Evolutionary conservation across 73 alveolate species (phyloP).

Genomic region (Symbiodinium natans): DNA sequence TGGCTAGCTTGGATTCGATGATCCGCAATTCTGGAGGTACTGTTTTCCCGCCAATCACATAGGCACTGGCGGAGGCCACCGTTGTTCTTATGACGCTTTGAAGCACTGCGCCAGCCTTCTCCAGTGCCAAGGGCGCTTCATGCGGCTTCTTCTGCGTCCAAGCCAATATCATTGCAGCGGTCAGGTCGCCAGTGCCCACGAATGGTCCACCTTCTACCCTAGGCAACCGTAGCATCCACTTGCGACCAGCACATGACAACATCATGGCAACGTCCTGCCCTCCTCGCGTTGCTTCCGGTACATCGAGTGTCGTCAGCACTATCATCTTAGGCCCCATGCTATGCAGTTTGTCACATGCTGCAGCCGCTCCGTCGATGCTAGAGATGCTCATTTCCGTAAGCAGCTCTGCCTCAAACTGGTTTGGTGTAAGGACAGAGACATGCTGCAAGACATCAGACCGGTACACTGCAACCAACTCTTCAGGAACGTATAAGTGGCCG

Average conservation of each 20-base stretch:
- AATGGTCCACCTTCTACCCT: constrained; percentile 73
- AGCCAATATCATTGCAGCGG: constrained; percentile 90
- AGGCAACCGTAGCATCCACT: constrained; percentile 74
- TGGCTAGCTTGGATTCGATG: constrained; percentile 46
- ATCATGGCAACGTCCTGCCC: constrained; percentile 74
- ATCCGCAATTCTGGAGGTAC: constrained; percentile 81
- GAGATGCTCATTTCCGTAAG: constrained; percentile 24
- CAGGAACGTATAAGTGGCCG: constrained; percentile 75
- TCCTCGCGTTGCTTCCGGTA: constrained; percentile 51
- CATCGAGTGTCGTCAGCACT: constrained; percentile 81
- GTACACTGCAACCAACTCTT: constrained; percentile 78
- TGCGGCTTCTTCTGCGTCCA: constrained; percentile 42
- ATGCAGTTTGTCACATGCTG: constrained; percentile 74
- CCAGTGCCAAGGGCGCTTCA: constrained; percentile 66
- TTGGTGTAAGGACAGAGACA: constrained; percentile 67
- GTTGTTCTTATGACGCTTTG: constrained; percentile 77
- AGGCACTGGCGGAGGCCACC: constrained; percentile 32
- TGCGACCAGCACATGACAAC: constrained; percentile 27
- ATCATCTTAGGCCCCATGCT: constrained; percentile 54
- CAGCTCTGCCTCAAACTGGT: constrained; percentile 79
- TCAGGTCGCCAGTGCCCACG: constrained; percentile 83
- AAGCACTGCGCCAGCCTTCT: constrained; percentile 84
- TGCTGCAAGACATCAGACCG: constrained; percentile 65
- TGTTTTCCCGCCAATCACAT: neutral
- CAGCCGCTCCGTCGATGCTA: constrained; percentile 52